Conservation (phyloP, 306 rosid genomes). For the Lablab purpureus region DNA sequence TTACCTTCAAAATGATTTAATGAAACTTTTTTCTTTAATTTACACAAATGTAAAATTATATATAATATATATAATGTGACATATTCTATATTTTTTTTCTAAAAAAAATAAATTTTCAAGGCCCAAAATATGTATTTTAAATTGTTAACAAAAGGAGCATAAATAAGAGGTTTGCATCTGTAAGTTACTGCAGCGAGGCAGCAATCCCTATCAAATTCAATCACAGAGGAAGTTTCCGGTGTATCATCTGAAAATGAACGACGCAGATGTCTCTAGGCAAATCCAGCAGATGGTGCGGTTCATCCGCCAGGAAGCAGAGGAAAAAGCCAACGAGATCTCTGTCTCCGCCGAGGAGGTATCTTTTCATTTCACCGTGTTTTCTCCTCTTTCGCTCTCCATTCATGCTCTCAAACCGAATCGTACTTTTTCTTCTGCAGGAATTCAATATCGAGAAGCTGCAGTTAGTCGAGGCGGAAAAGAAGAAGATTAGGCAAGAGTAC, state of each 20-base stretch:
- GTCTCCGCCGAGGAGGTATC: conserved; percentile 94
- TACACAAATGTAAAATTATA: too few relatives aligned
- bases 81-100: too few relatives aligned
- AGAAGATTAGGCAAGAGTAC: conserved; percentile 98
- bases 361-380: background rate
- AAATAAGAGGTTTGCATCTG: too few relatives aligned
- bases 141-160: too few relatives aligned
- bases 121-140: too few relatives aligned
- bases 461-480: conserved; percentile 95
- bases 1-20: too few relatives aligned
- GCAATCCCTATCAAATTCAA: background rate
- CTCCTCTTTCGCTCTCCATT: background rate
- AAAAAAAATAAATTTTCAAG: too few relatives aligned
- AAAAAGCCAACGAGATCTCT: conserved; percentile 99
- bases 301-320: conserved; percentile 99
- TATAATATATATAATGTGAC: too few relatives aligned
- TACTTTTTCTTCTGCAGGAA: conserved; percentile 56
- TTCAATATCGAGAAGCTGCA: conserved; percentile 99
- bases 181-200: too few relatives aligned
- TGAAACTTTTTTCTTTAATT: too few relatives aligned
- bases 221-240: background rate
- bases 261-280: conserved; percentile 96
- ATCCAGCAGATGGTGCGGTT: conserved; percentile 99
- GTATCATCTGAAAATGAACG: conserved; percentile 69
- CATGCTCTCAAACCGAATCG: background rate